Evolutionary conservation across 106 monocot species (phyloP), one percentile per base, ranked within the genome.

Genomic region (Allium sativum): DNA sequence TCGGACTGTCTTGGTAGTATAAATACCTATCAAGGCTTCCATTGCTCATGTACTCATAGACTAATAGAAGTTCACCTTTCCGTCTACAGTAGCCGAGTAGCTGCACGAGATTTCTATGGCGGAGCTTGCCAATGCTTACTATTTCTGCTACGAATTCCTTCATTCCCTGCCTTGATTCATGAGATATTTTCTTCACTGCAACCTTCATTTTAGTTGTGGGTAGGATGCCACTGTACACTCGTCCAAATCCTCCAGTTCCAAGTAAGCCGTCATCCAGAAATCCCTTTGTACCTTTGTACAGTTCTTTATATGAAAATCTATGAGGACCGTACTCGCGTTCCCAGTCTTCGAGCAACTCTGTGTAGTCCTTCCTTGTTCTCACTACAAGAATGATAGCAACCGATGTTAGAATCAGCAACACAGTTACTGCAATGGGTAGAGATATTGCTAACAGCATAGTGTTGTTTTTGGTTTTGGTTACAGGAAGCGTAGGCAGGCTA

Each of bases 41-140:
- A 58, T 93, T 88, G 53, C 81, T 79, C 93, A 93, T 93, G 81
- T 71, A 88, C 65, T 88, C 84, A 54, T 88, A 93, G 3, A 93
- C 77, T 6, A 93, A 73, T 9, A 93, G 42, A 14, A 85, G 55
- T 41, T 93, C 88, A 12, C 53, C 61, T 45, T 85, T 82, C n/a
- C 80, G 85, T 6, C 62, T 56, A 21, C 93, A 93, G 79, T 85
- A 88, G 0, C 88, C 88, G 22, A 73, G 70, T 9, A 93, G 77
- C 71, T 76, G 82, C 20, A 88, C 80, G 9, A 93, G 57, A 43
- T 85, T 93, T 68, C 78, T 72, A 62, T 93, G 93, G 14, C 82
- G 57, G 47, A 88, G 53, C 40, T 73, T 18, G 4, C 72, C 82
- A 16, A 88, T 82, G 7, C 73, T 73, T 12, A 82, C 18, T 58